Percentiles rank a stretch among this genome's conserved stretches.
Conservation (phyloP, 768 basidiomycete species). For the Boletus edulis region DNA sequence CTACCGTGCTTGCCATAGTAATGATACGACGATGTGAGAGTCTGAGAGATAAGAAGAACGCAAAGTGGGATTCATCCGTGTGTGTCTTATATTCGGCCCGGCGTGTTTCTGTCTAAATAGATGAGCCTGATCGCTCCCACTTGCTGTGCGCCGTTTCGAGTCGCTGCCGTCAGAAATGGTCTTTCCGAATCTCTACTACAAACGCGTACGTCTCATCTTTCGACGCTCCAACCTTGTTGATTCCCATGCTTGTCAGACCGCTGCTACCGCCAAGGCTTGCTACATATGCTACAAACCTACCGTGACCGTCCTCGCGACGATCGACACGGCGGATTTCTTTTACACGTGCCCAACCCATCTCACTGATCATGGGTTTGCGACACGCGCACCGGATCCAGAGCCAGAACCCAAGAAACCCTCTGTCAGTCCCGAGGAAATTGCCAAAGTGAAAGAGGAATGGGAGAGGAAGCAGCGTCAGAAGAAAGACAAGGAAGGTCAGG, state of each 20-base stretch:
- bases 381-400: slow-evolving; percentile 42
- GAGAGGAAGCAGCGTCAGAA: slow-evolving; percentile 68
- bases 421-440: slow-evolving; percentile 66
- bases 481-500: slow-evolving; percentile 39
- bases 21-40: slow-evolving; percentile 19
- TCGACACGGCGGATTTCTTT: slow-evolving; percentile 80
- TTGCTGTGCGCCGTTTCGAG: not conserved
- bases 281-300: slow-evolving; percentile 80
- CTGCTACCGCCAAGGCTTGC: slow-evolving; percentile 75
- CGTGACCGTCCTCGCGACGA: slow-evolving; percentile 79
- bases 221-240: not conserved
- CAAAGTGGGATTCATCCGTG: slow-evolving; percentile 7
- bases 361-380: slow-evolving; percentile 73
- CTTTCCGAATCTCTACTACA: slow-evolving; percentile 85
- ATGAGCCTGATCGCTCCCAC: not conserved
- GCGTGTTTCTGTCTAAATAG: not conserved
- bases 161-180: slow-evolving; percentile 45
- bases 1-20: slow-evolving; percentile 72
- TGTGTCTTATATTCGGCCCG: not conserved
- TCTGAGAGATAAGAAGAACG: slow-evolving; percentile 14
- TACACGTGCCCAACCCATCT: slow-evolving; percentile 86
- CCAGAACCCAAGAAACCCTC: slow-evolving; percentile 35
- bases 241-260: slow-evolving; percentile 46
- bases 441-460: slow-evolving; percentile 77
- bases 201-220: slow-evolving; percentile 57